Percentiles rank a stretch among this genome's conserved stretches.
phyloP scores from a whole-genome alignment of 768 basidiomycete species.

The Fomitopsis pulvina region DNA sequence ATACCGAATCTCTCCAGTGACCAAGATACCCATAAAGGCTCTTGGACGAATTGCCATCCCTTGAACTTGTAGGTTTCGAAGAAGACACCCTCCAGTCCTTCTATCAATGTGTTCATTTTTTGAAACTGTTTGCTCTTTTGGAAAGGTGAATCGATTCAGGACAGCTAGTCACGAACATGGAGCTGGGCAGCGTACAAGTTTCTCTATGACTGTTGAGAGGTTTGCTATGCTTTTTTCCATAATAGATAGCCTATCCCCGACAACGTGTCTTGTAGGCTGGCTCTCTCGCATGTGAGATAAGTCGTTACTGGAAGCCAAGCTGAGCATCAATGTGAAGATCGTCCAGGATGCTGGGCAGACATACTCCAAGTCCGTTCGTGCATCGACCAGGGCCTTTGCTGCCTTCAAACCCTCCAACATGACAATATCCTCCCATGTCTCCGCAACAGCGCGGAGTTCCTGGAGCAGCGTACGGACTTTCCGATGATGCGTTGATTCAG shows the following conservation, averaged over 20 bases:
- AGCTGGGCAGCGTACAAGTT: constrained; percentile 48
- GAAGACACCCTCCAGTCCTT: constrained; percentile 56
- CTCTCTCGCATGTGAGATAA: constrained; percentile 45
- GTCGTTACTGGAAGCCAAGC: constrained; percentile 43
- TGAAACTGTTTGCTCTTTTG: constrained; percentile 72
- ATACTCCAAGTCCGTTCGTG: constrained; percentile 82
- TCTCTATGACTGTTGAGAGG: constrained; percentile 49
- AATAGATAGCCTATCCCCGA: constrained; percentile 54
- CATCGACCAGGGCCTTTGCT: constrained; percentile 63
- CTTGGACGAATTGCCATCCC: constrained; percentile 66
- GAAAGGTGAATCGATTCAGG: too few relatives aligned
- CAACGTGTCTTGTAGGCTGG: constrained; percentile 51
- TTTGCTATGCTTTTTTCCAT: constrained; percentile 64
- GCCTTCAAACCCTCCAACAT: constrained; percentile 74
- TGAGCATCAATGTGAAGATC: background rate
- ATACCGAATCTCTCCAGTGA: constrained; percentile 72
- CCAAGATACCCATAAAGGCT: constrained; percentile 82
- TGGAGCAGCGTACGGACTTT: constrained; percentile 62
- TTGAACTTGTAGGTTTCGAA: constrained; percentile 66
- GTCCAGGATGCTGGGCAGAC: constrained; percentile 21
- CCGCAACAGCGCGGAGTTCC: constrained; percentile 54
- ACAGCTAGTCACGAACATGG: too few relatives aligned
- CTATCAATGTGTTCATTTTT: constrained; percentile 56
- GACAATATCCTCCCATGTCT: constrained; percentile 82
- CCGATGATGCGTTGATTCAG: constrained; percentile 78